A percentile compares a stretch with the other conserved stretches of the same genome.
Evolutionary conservation across 2,329 filamentous ascomycete genomes (phyloP).

Genomic region (Penicillium sp.): DNA sequence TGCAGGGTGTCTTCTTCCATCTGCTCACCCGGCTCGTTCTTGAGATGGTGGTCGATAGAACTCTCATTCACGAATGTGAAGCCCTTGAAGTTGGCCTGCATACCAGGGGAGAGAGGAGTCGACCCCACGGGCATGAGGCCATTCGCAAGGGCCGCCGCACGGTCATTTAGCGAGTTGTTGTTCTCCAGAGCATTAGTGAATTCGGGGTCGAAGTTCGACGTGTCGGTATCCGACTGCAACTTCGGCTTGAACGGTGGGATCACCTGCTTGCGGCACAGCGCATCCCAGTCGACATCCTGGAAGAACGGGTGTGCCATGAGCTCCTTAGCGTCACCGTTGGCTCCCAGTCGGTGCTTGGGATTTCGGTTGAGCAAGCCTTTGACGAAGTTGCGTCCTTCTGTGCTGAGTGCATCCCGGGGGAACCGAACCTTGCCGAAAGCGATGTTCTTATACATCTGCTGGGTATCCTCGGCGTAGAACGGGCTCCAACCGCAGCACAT

Average conservation of each 20-base stretch:
- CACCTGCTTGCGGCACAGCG: slow-evolving; percentile 83
- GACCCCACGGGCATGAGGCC: slow-evolving; percentile 73
- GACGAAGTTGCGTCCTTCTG: slow-evolving; percentile 95
- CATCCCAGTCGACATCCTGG: slow-evolving; percentile 86
- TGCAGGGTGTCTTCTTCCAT: slow-evolving; percentile 46
- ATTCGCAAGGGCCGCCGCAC: slow-evolving; percentile 79
- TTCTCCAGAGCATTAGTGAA: slow-evolving; percentile 93
- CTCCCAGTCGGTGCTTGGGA: slow-evolving; percentile 89
- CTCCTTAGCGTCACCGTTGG: slow-evolving; percentile 86
- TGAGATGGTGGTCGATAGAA: slow-evolving; percentile 67
- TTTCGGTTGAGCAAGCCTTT: slow-evolving; percentile 97
- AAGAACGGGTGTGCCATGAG: slow-evolving; percentile 95
- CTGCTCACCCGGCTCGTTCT: slow-evolving; percentile 35
- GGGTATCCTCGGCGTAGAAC: slow-evolving; percentile 97
- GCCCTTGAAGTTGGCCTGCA: slow-evolving; percentile 96
- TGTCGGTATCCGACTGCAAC: slow-evolving; percentile 90
- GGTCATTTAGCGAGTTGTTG: slow-evolving; percentile 83
- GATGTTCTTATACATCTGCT: slow-evolving; percentile 99
- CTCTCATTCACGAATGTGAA: slow-evolving; percentile 99
- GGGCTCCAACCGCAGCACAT: slow-evolving; percentile 99
- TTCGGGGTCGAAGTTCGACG: slow-evolving; percentile 97
- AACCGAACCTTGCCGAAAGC: slow-evolving; percentile 98
- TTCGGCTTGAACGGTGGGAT: slow-evolving; percentile 97
- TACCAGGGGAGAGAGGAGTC: slow-evolving; percentile 87
- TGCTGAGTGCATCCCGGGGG: slow-evolving; percentile 87